phyloP scores from a whole-genome alignment of 1,139 yeast genomes.

The Magnusiomyces tetraspermus region DNA sequence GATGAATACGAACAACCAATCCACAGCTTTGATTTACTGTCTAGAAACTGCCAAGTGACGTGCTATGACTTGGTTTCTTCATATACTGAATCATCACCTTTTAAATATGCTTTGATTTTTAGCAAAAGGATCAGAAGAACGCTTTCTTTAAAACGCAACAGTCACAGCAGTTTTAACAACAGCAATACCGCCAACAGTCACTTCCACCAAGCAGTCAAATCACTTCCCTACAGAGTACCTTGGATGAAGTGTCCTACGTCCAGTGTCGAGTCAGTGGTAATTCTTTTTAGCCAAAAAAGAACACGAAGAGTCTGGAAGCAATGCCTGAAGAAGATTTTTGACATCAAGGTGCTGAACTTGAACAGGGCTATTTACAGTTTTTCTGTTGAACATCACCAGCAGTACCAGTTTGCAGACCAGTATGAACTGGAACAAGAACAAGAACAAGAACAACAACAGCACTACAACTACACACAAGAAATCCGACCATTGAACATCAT shows the following conservation, averaged over 20 bases:
- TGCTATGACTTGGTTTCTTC: conserved; percentile 12
- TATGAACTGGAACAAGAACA: no score
- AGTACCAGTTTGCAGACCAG: no score
- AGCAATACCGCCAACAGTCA: not conserved
- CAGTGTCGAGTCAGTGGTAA: conserved; percentile 5
- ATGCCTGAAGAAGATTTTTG: conserved; percentile 8
- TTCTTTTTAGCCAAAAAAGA: conserved; percentile 12
- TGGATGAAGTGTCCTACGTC: conserved; percentile 9
- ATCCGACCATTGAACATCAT: not conserved
- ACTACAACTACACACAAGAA: no score
- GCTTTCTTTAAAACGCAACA: not conserved
- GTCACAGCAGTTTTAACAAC: not conserved
- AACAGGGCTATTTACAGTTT: conserved; percentile 3
- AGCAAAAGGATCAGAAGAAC: not conserved
- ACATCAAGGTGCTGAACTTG: conserved; percentile 1
- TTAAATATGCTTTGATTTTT: conserved; percentile 11
- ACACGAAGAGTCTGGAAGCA: conserved; percentile 13
- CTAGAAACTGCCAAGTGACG: conserved; percentile 4
- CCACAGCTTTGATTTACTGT: not conserved
- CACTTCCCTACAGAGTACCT: conserved; percentile 6
- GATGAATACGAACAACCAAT: not conserved
- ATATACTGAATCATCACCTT: conserved; percentile 10
- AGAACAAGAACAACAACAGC: no score
- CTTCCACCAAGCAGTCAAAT: not conserved
- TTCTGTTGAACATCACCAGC: not conserved